Evolutionary conservation across 305 asterid species (phyloP).

Genomic region (Stenogyne calaminthoides): DNA sequence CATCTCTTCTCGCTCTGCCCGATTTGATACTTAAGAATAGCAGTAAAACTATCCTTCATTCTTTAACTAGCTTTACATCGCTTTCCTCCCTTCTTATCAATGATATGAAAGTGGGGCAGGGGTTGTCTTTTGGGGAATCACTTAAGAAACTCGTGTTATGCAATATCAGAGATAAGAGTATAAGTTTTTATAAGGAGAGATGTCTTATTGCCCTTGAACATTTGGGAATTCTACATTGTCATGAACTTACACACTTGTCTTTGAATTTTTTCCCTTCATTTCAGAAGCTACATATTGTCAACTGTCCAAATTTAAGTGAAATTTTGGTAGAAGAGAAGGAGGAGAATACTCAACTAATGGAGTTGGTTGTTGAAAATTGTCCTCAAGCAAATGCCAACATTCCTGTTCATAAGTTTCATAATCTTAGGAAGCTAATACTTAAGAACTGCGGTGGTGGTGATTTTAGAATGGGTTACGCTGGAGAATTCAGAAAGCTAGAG

Average conservation of each 20-base stretch:
- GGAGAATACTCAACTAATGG: neutral
- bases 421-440: neutral
- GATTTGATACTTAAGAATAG: neutral
- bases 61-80: neutral
- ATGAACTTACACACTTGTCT: neutral
- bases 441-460: neutral
- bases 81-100: slow-evolving; percentile 19
- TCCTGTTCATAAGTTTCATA: neutral
- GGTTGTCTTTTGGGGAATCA: neutral
- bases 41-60: neutral
- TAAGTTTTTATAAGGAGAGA: neutral
- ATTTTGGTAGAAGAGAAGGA: neutral
- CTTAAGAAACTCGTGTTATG: slow-evolving; percentile 1
- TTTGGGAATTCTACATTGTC: slow-evolving; percentile 16
- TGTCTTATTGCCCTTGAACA: neutral
- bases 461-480: neutral
- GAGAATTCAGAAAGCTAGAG: neutral
- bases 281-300: slow-evolving; percentile 9
- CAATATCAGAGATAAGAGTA: neutral
- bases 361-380: slow-evolving; percentile 8
- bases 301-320: neutral
- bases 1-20: slow-evolving; percentile 18
- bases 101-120: neutral
- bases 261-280: neutral
- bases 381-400: neutral